Percentiles rank a stretch among this genome's conserved stretches.
phyloP scores from a whole-genome alignment of 2,329 filamentous ascomycete species.

The Penicillium carneum region DNA sequence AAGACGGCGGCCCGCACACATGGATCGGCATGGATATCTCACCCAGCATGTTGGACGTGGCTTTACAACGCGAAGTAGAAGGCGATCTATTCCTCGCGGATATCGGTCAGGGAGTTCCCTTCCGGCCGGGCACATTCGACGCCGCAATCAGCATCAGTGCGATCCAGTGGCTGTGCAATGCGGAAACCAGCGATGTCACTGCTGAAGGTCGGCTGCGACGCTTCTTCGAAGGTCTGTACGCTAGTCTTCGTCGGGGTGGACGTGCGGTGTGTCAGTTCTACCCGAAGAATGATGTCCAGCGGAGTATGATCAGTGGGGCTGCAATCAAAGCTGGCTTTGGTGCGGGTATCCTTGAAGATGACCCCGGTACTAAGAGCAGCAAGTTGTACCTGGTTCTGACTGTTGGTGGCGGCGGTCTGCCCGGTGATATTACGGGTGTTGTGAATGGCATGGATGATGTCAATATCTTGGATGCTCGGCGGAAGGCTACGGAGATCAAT shows the following conservation, averaged over 20 bases:
- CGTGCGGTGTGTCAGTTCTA: constrained; percentile 97
- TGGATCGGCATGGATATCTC: constrained; percentile 99
- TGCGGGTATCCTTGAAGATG: constrained; percentile 91
- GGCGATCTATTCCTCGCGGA: constrained; percentile 94
- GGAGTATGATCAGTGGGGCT: constrained; percentile 88
- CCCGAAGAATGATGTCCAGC: constrained; percentile 90
- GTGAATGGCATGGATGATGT: constrained; percentile 89
- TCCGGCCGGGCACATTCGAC: constrained; percentile 89
- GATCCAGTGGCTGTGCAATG: constrained; percentile 98
- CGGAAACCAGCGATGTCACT: constrained; percentile 83
- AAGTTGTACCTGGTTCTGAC: constrained; percentile 97
- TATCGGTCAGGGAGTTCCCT: constrained; percentile 93
- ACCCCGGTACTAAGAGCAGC: constrained; percentile 92
- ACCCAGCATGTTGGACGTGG: constrained; percentile 94
- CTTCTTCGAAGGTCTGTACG: constrained; percentile 94
- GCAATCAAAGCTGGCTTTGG: constrained; percentile 94
- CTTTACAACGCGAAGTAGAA: constrained; percentile 87
- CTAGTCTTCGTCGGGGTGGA: constrained; percentile 80
- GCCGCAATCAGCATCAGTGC: constrained; percentile 93
- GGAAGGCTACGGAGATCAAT: constrained; percentile 54
- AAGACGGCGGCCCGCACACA: constrained; percentile 82
- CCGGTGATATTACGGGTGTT: constrained; percentile 83
- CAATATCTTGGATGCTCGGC: constrained; percentile 75
- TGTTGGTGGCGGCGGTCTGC: constrained; percentile 73
- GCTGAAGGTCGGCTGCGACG: constrained; percentile 77